These are phyloP conservation scores for Alternaria longipes DNA, from an alignment of 2,329 filamentous ascomycete genomes.

Conservation along the genomic window DNA sequence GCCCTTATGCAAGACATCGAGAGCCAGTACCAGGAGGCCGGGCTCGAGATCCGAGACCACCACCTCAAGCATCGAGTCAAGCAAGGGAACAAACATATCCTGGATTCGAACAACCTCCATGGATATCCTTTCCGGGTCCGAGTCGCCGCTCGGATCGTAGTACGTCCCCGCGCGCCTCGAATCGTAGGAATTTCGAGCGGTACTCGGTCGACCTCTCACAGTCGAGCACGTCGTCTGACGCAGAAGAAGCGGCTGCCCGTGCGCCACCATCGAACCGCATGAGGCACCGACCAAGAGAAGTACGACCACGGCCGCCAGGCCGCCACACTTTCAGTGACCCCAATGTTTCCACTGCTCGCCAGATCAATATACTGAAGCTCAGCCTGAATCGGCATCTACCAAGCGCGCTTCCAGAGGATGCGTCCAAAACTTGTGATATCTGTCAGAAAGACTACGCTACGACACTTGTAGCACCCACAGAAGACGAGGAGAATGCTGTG, in stretches of 20 bases:
- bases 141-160: constrained; percentile 37
- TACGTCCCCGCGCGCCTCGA: constrained; percentile 40
- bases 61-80: constrained; percentile 25
- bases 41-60: constrained; percentile 22
- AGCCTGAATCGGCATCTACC: constrained; percentile 37
- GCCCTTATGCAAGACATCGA: constrained; percentile 8
- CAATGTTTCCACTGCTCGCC: constrained; percentile 33
- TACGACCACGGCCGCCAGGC: constrained; percentile 24
- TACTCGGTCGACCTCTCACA: constrained; percentile 39
- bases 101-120: constrained; percentile 25
- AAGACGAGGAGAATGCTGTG: constrained; percentile 47
- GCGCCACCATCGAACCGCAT: constrained; percentile 28
- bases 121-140: constrained; percentile 20
- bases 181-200: constrained; percentile 44
- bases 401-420: constrained; percentile 36
- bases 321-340: constrained; percentile 29
- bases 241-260: constrained; percentile 37
- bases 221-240: constrained; percentile 35
- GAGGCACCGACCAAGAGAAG: constrained; percentile 26
- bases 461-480: constrained; percentile 36
- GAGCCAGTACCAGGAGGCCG: constrained; percentile 25
- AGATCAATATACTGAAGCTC: constrained; percentile 44
- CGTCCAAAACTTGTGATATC: constrained; percentile 44
- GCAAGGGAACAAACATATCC: constrained; percentile 14
- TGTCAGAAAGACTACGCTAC: constrained; percentile 49